Evolutionary conservation across 192 early-diverging fungal genomes (phyloP), one percentile per base, ranked within the genome.

Genomic region (Thamnidium elegans): DNA sequence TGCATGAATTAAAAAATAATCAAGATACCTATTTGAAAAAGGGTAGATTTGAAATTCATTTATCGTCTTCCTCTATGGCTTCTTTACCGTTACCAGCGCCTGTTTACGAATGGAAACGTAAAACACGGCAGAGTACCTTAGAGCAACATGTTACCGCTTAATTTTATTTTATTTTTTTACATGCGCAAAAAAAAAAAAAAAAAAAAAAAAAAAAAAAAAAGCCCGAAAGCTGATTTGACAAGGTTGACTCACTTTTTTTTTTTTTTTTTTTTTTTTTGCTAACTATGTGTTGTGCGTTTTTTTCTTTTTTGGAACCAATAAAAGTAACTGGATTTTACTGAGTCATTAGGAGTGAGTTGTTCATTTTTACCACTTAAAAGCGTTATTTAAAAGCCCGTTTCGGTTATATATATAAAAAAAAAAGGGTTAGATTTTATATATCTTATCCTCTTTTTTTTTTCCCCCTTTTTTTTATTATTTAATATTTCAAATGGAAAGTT

Each of bases 1-100:
- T 67, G n/a, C 47, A 48, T 42, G 66, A 67, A 52, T 42, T 67
- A 31, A 53, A 43, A 2, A 36, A 63, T 19, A 46, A 31, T 26
- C 26, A 39, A 30, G 53, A 66, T 20, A 55, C 42, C 11, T 32
- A 58, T 10, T 19, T 66, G 14, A 55, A 54, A 30, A 66, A 66
- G 20, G 65, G 65, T 34, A 54, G 65, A 0, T 66, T 66, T 54
- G 65, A 66, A 50, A 66, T 66, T 13, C 55, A 66, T 10, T 48
- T 66, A 11, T 7, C 55, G 10, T 9, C 55, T 9, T 34, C 55
- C 17, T 36, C 55, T 20, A 17, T 10, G 4, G 5, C 10, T 17
- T 36, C 7, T 19, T 8, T 9, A 9, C 31, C 15, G 8, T 34
- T 36, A 3, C 55, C 55, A 19, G 31, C 55, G 2, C 31, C 31